Evolutionary conservation across 2,329 filamentous ascomycete genomes (phyloP).

Genomic region (Alternaria sp.): DNA sequence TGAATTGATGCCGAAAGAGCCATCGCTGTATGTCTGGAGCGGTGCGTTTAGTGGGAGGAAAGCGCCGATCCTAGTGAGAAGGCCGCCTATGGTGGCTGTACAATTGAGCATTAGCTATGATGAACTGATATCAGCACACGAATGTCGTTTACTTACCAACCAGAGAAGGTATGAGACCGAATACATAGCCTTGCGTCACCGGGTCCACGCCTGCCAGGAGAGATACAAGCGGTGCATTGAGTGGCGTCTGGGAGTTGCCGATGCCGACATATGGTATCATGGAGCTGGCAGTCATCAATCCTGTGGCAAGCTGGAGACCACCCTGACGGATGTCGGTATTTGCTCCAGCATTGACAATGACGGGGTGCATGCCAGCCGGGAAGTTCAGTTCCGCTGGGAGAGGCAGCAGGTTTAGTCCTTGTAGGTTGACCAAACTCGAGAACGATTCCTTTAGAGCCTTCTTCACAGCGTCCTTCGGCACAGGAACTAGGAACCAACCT

Average conservation of each 20-base stretch:
- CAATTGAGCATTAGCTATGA: background rate
- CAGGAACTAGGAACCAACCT: slow-evolving; percentile 17
- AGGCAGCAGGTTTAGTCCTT: slow-evolving; percentile 4
- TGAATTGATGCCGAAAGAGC: slow-evolving; percentile 10
- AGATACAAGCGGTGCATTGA: slow-evolving; percentile 10
- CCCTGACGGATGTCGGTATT: slow-evolving; percentile 15
- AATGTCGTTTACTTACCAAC: slow-evolving; percentile 2
- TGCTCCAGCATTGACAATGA: slow-evolving; percentile 5
- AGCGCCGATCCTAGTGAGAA: slow-evolving; percentile 11
- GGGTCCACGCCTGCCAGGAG: slow-evolving; percentile 12
- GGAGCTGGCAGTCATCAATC: slow-evolving; percentile 5
- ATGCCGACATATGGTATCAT: slow-evolving; percentile 14
- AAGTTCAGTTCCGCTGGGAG: slow-evolving; percentile 7
- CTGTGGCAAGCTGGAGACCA: slow-evolving; percentile 9
- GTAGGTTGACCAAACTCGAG: slow-evolving; percentile 5
- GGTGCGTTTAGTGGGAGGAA: slow-evolving; percentile 12
- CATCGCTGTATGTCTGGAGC: slow-evolving; percentile 9
- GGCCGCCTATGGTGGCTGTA: slow-evolving; percentile 12
- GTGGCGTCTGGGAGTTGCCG: slow-evolving; percentile 5
- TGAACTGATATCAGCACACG: background rate
- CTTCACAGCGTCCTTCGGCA: slow-evolving; percentile 12
- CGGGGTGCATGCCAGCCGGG: slow-evolving; percentile 13
- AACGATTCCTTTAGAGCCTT: slow-evolving; percentile 13
- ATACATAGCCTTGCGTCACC: slow-evolving; percentile 6
- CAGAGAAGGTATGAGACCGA: slow-evolving; percentile 8